Evolutionary conservation across 306 rosid genomes (phyloP).

Genomic region (Oxytropis ochrocephala): DNA sequence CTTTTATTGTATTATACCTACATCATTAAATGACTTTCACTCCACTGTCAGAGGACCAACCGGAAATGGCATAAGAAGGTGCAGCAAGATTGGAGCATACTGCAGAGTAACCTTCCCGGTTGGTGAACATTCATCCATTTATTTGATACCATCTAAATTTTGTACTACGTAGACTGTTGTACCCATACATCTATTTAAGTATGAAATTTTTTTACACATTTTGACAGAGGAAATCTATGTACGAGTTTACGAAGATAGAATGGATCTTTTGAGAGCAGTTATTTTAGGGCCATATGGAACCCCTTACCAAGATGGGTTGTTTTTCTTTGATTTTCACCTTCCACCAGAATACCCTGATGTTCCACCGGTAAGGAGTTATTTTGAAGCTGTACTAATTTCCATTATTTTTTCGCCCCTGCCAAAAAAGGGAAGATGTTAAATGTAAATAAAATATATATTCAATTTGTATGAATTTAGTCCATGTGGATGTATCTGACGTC

Average conservation of each 20-base stretch:
- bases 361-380: conserved; percentile 76
- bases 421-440: background rate
- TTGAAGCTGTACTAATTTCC: background rate
- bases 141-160: conserved; percentile 15
- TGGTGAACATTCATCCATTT: conserved; percentile 24
- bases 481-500: conserved; percentile 2
- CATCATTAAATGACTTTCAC: conserved; percentile 9
- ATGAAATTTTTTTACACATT: conserved; percentile 6
- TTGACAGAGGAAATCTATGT: conserved; percentile 81
- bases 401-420: background rate
- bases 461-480: conserved; percentile 14
- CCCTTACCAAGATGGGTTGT: conserved; percentile 99
- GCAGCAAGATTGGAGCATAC: conserved; percentile 97
- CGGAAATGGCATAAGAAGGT: conserved; percentile 92
- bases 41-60: conserved; percentile 50
- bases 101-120: conserved; percentile 97
- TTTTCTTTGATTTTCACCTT: conserved; percentile 97
- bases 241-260: conserved; percentile 91
- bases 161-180: background rate
- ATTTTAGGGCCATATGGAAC: conserved; percentile 99
- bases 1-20: conserved; percentile 8
- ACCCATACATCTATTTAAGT: conserved; percentile 8
- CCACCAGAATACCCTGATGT: conserved; percentile 94
- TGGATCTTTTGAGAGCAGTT: conserved; percentile 95
- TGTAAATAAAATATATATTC: background rate